Conservation (phyloP, 495 filamentous ascomycete species). For the Polyplosphaeria fusca region DNA sequence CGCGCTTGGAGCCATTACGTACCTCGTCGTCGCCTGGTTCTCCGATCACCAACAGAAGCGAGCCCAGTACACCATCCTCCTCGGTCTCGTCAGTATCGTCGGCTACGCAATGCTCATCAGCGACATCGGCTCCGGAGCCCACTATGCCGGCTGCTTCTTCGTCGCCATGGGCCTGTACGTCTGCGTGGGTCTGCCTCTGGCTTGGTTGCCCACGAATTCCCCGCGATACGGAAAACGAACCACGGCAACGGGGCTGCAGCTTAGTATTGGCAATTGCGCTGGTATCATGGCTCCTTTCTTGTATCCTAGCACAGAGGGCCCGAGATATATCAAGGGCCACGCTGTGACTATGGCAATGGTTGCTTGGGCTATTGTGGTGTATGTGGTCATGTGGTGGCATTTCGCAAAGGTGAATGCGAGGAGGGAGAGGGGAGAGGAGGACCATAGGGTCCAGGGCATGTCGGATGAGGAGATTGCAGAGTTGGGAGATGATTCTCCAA, state of each 20-base stretch:
- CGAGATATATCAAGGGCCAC: constrained; percentile 54
- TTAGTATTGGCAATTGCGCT: constrained; percentile 64
- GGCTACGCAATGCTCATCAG: constrained; percentile 68
- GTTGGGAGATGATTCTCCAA: constrained; percentile 66
- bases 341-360: constrained; percentile 55
- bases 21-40: constrained; percentile 58
- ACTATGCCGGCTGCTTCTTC: constrained; percentile 68
- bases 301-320: constrained; percentile 43
- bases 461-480: constrained; percentile 65
- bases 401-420: constrained; percentile 55
- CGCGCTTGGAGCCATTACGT: constrained; percentile 62
- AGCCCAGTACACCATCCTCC: constrained; percentile 57
- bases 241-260: constrained; percentile 65
- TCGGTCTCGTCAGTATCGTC: constrained; percentile 57
- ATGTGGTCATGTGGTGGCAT: constrained; percentile 54
- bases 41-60: constrained; percentile 62
- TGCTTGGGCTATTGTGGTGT: constrained; percentile 47
- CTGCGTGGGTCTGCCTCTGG: constrained; percentile 64
- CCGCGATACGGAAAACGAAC: constrained; percentile 72
- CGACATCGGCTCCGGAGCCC: constrained; percentile 55
- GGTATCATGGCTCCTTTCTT: constrained; percentile 68
- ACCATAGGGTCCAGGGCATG: constrained; percentile 53
- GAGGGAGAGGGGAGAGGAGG: constrained; percentile 52
- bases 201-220: constrained; percentile 59
- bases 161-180: constrained; percentile 71